phyloP scores from a whole-genome alignment of 306 rosid species.

The Mimosa pudica region DNA sequence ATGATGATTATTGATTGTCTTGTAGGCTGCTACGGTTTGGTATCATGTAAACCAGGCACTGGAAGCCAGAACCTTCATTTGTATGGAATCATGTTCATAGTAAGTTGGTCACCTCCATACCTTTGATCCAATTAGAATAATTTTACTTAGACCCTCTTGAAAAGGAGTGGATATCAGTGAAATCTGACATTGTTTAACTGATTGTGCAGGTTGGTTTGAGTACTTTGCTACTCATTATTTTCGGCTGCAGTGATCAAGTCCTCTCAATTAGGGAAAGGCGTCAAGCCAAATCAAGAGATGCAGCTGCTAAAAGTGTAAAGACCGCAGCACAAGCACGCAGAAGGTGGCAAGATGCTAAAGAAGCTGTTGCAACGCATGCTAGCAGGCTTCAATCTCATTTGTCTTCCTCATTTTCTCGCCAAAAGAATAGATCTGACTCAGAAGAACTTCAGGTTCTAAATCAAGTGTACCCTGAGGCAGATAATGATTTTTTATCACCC shows the following conservation, averaged over 20 bases:
- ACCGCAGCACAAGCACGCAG: conserved; percentile 72
- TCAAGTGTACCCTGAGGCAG: conserved; percentile 43
- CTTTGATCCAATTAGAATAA: conserved; percentile 4
- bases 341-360: conserved; percentile 81
- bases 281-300: conserved; percentile 75
- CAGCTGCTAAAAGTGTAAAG: conserved; percentile 85
- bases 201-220: conserved; percentile 90
- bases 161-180: conserved; percentile 26
- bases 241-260: conserved; percentile 94
- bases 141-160: conserved; percentile 1
- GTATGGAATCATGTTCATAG: conserved; percentile 85
- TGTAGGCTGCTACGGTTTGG: conserved; percentile 88
- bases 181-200: conserved; percentile 49
- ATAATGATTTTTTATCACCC: conserved; percentile 40
- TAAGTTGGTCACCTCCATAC: conserved; percentile 54
- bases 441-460: conserved; percentile 59
- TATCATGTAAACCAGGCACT: conserved; percentile 73
- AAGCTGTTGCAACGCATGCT: conserved; percentile 70
- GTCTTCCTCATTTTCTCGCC: conserved; percentile 60
- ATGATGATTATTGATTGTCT: conserved; percentile 38
- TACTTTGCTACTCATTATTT: conserved; percentile 84
- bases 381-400: conserved; percentile 81
- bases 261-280: conserved; percentile 85
- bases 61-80: conserved; percentile 68
- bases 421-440: conserved; percentile 41